Conservation (phyloP, 2,329 filamentous ascomycete species). For the Penicillium polonicum region DNA sequence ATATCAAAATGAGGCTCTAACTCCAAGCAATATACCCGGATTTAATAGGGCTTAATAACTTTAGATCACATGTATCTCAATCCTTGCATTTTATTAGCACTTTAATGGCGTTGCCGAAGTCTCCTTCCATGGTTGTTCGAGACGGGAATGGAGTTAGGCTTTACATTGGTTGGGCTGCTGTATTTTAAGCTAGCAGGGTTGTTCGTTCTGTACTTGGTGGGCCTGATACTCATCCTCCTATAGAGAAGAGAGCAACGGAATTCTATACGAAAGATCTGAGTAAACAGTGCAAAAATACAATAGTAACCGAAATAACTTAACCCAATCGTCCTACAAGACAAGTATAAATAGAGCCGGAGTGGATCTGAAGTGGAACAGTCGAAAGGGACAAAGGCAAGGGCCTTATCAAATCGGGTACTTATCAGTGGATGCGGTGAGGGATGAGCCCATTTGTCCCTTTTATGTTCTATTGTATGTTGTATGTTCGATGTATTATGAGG, state of each 20-base stretch:
- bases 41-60: not conserved
- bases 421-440: conserved; percentile 4
- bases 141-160: not conserved
- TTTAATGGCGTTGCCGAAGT: not conserved
- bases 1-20: not conserved
- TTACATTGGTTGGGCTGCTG: not conserved
- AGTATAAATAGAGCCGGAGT: not conserved
- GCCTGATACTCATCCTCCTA: not conserved
- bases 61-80: not conserved
- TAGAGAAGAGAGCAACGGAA: not conserved
- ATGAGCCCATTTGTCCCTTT: not conserved
- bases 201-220: not conserved
- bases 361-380: conserved; percentile 3
- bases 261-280: not conserved
- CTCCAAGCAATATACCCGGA: not conserved
- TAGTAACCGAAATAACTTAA: not conserved
- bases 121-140: not conserved
- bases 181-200: not conserved
- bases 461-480: not conserved
- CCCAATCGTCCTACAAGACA: not conserved
- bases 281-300: not conserved
- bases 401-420: conserved; percentile 6
- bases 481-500: not conserved
- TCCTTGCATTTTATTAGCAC: not conserved
- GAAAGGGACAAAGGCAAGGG: not conserved